Evolutionary conservation across 2,329 filamentous ascomycete genomes (phyloP).

Genomic region (Stachybotrys chlorohalonatus): DNA sequence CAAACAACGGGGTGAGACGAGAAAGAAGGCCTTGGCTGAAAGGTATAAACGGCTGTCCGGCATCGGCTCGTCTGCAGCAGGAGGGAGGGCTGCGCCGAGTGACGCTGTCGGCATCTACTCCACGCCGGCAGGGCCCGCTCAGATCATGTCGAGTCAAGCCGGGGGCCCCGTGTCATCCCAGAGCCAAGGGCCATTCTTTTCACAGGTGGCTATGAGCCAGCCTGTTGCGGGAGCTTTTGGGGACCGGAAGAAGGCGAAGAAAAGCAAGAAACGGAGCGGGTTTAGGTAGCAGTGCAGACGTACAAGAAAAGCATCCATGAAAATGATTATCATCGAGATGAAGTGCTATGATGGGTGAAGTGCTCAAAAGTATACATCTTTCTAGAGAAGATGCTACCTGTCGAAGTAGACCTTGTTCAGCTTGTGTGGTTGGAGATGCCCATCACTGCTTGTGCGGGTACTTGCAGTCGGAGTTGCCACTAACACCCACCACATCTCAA

Average conservation of each 20-base stretch:
- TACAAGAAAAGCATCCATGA: background rate
- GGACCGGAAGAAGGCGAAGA: conserved; percentile 32
- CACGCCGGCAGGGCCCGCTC: conserved; percentile 9
- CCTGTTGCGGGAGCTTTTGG: conserved; percentile 36
- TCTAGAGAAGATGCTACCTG: too few relatives aligned
- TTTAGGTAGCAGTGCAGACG: conserved; percentile 19
- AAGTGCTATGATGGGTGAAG: too few relatives aligned
- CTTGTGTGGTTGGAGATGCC: background rate
- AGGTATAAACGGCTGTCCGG: conserved; percentile 20
- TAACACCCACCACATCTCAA: background rate
- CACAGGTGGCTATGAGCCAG: conserved; percentile 35
- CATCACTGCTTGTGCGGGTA: background rate
- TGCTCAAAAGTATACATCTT: too few relatives aligned
- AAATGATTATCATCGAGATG: too few relatives aligned
- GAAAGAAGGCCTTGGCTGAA: conserved; percentile 22
- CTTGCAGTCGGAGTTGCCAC: background rate
- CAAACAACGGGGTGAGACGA: conserved; percentile 20
- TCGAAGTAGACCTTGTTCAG: too few relatives aligned
- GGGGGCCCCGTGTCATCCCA: conserved; percentile 23
- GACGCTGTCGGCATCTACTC: background rate
- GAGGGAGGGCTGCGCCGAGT: conserved; percentile 13
- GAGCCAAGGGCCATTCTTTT: conserved; percentile 15
- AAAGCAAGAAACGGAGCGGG: conserved; percentile 31
- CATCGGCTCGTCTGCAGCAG: conserved; percentile 5
- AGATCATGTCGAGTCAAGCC: conserved; percentile 27